Conservation (phyloP, 2,329 filamentous ascomycete genomes). For the Endoconidiophora polonica region DNA sequence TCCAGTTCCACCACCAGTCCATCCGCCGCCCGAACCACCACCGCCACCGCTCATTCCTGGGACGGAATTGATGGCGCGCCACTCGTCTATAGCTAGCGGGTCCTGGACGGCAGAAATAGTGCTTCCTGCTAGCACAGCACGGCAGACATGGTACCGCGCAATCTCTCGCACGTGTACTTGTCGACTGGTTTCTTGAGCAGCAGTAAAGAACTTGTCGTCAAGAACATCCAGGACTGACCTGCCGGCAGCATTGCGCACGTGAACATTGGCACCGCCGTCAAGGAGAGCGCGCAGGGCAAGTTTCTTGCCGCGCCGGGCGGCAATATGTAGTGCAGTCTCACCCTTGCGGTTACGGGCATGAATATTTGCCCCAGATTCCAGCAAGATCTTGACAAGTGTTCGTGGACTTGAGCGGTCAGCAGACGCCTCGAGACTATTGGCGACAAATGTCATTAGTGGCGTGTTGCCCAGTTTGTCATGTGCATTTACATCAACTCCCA, state of each 20-base stretch:
- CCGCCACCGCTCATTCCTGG: too few relatives aligned
- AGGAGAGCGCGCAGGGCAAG: slow-evolving; percentile 31
- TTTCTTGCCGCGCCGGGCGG: slow-evolving; percentile 35
- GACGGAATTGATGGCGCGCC: slow-evolving; percentile 16
- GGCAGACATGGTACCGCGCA: slow-evolving; percentile 25
- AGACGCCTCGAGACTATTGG: slow-evolving; percentile 32
- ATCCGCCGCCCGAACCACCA: neutral
- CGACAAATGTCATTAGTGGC: slow-evolving; percentile 38
- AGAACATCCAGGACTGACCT: slow-evolving; percentile 29
- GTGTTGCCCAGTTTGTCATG: slow-evolving; percentile 36
- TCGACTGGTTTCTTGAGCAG: slow-evolving; percentile 18
- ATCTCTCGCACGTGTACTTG: slow-evolving; percentile 23
- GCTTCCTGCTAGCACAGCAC: slow-evolving; percentile 28
- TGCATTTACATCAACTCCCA: slow-evolving; percentile 32
- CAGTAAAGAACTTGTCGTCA: slow-evolving; percentile 23
- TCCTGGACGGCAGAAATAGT: slow-evolving; percentile 22
- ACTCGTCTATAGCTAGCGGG: slow-evolving; percentile 26
- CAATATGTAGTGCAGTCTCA: slow-evolving; percentile 38
- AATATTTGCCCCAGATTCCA: slow-evolving; percentile 27
- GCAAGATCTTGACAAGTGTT: slow-evolving; percentile 27
- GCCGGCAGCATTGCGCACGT: slow-evolving; percentile 28
- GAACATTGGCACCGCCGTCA: slow-evolving; percentile 30
- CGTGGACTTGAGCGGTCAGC: slow-evolving; percentile 25
- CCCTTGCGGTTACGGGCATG: slow-evolving; percentile 35
- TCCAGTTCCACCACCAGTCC: too few relatives aligned